Conservation (phyloP, 1,284 basidiomycete species). For the Mycena sp. region DNA sequence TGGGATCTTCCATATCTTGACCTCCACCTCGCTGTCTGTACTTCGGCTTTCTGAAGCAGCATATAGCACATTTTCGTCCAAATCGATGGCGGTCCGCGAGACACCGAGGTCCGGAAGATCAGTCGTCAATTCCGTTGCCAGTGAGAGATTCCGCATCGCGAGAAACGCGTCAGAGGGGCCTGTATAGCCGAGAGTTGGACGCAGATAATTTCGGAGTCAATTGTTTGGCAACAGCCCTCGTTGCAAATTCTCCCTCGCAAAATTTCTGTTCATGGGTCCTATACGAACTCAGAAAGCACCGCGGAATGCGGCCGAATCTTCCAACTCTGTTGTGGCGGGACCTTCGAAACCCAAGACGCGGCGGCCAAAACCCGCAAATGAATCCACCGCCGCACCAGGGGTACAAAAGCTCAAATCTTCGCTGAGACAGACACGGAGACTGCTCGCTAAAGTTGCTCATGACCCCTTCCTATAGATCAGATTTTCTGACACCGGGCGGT, state of each 20-base stretch:
- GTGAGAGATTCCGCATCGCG: slow-evolving; percentile 54
- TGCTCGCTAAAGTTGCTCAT: slow-evolving; percentile 75
- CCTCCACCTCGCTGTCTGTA: slow-evolving; percentile 61
- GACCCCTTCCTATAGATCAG: not conserved
- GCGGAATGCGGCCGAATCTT: not conserved
- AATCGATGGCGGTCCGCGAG: slow-evolving; percentile 66
- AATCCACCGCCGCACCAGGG: slow-evolving; percentile 54
- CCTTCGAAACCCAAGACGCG: slow-evolving; percentile 22
- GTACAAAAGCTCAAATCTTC: slow-evolving; percentile 84
- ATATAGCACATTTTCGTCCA: slow-evolving; percentile 73
- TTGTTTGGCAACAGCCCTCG: not conserved
- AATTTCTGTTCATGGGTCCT: slow-evolving; percentile 23
- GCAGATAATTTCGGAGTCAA: too few species aligned
- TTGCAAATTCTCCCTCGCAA: not conserved
- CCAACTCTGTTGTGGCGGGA: slow-evolving; percentile 15
- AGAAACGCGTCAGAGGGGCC: not conserved
- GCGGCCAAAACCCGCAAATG: slow-evolving; percentile 35
- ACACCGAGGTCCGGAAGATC: slow-evolving; percentile 46
- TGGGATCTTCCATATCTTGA: slow-evolving; percentile 67
- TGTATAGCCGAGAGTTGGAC: too few species aligned
- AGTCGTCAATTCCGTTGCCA: slow-evolving; percentile 45
- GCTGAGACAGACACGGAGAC: slow-evolving; percentile 79
- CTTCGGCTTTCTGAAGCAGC: slow-evolving; percentile 63
- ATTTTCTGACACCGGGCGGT: slow-evolving; percentile 12
- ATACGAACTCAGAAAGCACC: slow-evolving; percentile 24